phyloP scores from a whole-genome alignment of 164 flowering plant genomes.

The Chloranthus sessilifolius region DNA sequence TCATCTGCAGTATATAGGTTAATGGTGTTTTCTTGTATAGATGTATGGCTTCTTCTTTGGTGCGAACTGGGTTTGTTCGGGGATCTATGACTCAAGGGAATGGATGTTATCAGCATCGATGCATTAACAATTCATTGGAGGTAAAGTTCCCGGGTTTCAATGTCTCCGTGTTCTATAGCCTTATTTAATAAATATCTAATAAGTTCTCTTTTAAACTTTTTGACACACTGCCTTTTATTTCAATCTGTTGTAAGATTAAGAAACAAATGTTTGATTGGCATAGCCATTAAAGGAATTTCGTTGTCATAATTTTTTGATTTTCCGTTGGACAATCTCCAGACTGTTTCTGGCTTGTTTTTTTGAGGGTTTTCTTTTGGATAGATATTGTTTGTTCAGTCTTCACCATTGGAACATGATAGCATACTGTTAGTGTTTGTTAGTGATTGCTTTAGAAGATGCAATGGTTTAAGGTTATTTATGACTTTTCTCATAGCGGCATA shows the following conservation, averaged over 20 bases:
- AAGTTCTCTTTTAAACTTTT: not conserved
- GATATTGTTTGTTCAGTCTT: too few species aligned
- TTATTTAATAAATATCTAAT: too few species aligned
- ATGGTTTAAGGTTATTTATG: too few species aligned
- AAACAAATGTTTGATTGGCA: not conserved
- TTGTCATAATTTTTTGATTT: too few species aligned
- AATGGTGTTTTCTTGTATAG: slow-evolving; percentile 25
- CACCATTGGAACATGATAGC: too few species aligned
- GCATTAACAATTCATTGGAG: slow-evolving; percentile 78
- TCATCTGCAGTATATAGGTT: not conserved
- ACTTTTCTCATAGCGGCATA: too few species aligned
- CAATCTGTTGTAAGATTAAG: not conserved
- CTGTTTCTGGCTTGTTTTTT: too few species aligned
- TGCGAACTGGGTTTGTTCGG: slow-evolving; percentile 92
- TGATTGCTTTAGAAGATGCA: too few species aligned
- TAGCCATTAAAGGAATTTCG: too few species aligned
- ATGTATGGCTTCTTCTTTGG: slow-evolving; percentile 97
- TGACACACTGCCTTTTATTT: not conserved
- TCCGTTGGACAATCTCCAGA: too few species aligned
- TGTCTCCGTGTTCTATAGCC: not conserved
- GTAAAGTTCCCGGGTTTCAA: slow-evolving; percentile 26
- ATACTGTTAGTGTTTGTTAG: too few species aligned
- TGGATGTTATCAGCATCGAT: slow-evolving; percentile 98
- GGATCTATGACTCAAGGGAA: slow-evolving; percentile 94
- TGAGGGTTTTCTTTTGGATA: too few species aligned